Evolutionary conservation across 2,329 filamentous ascomycete genomes (phyloP).

Genomic region (Ceratocystis colombiana): DNA sequence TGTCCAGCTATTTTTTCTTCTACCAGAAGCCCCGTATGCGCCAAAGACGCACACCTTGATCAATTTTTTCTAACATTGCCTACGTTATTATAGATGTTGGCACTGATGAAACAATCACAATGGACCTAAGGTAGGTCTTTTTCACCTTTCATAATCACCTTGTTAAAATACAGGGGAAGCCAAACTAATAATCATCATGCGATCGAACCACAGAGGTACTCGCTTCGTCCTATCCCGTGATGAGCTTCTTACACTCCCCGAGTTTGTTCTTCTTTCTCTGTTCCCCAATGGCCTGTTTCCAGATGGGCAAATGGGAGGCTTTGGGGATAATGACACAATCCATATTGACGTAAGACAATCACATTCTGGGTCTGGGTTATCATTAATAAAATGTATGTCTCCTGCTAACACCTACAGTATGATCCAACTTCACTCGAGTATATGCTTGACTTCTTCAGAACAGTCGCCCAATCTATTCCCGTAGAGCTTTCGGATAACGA

Average conservation of each 20-base stretch:
- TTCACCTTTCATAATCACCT: not conserved
- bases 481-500: slow-evolving; percentile 23
- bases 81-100: slow-evolving; percentile 51
- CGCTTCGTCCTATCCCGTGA: slow-evolving; percentile 90
- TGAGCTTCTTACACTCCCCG: slow-evolving; percentile 86
- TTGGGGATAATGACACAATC: slow-evolving; percentile 85
- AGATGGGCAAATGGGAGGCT: slow-evolving; percentile 89
- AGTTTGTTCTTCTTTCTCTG: slow-evolving; percentile 93
- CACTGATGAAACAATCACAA: slow-evolving; percentile 85
- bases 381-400: not conserved
- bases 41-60: not conserved
- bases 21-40: not conserved
- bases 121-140: slow-evolving; percentile 91
- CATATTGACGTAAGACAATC: slow-evolving; percentile 79
- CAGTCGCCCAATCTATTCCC: slow-evolving; percentile 92
- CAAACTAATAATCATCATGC: too few species aligned
- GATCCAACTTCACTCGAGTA: slow-evolving; percentile 93
- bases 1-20: slow-evolving; percentile 28
- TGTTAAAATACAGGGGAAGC: not conserved
- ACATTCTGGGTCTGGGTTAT: not conserved
- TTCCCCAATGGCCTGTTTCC: slow-evolving; percentile 98
- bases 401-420: slow-evolving; percentile 50
- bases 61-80: slow-evolving; percentile 26
- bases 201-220: slow-evolving; percentile 54
- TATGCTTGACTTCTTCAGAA: slow-evolving; percentile 97